Conservation (phyloP, 2,329 filamentous ascomycete species). For the Emergomyces pasteurianus region DNA sequence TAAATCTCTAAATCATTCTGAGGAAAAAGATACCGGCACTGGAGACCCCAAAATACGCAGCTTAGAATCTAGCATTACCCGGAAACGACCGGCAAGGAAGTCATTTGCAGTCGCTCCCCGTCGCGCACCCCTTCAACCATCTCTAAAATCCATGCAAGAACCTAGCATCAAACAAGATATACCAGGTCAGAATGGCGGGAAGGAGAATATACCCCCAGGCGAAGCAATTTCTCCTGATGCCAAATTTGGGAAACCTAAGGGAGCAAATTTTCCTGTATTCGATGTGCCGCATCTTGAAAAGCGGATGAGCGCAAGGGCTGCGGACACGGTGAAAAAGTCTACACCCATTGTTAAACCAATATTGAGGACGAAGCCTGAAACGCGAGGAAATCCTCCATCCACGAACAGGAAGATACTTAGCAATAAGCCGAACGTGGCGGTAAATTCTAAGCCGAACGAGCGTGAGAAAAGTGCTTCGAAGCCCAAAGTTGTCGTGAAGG, state of each 20-base stretch:
- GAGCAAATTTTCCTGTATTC: conserved; percentile 6
- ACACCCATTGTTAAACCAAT: background rate
- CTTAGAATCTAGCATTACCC: conserved; percentile 24
- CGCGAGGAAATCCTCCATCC: conserved; percentile 3
- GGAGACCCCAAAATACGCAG: conserved; percentile 19
- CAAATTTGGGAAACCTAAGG: conserved; percentile 12
- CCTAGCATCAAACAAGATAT: conserved; percentile 32
- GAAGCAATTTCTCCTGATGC: conserved; percentile 6
- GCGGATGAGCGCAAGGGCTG: conserved; percentile 15
- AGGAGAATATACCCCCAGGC: conserved; percentile 51
- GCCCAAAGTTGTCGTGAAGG: background rate
- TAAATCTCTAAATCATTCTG: conserved; percentile 16
- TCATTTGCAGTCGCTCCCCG: conserved; percentile 13
- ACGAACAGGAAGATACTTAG: conserved; percentile 6
- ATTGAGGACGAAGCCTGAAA: conserved; percentile 4
- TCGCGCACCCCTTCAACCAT: conserved; percentile 38
- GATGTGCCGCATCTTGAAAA: conserved; percentile 16
- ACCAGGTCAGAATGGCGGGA: conserved; percentile 45
- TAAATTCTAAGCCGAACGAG: conserved; percentile 3
- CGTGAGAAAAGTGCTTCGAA: background rate
- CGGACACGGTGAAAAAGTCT: background rate
- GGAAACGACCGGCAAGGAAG: conserved; percentile 20
- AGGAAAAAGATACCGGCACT: background rate
- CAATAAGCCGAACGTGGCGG: conserved; percentile 7
- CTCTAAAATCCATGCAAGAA: conserved; percentile 29